Evolutionary conservation across 2,329 filamentous ascomycete genomes (phyloP), one percentile per base, ranked within the genome.

Genomic region (Pezicula radicicola): DNA sequence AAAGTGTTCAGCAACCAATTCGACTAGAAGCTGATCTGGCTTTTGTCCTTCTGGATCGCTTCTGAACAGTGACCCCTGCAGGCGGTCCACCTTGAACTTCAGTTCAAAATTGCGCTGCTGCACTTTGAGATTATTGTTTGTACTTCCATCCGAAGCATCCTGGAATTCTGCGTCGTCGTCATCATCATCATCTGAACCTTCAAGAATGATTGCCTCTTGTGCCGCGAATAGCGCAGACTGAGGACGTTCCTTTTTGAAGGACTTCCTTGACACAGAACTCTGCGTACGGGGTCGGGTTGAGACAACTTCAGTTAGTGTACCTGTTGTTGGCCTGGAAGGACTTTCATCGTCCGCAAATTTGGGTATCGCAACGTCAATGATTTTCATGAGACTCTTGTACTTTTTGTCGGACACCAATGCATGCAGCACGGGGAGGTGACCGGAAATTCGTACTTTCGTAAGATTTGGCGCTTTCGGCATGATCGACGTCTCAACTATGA

Each of bases 71-170:
- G 94, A 97, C 2, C 94, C 94, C 70, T 95, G 92, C 43, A 99
- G 79, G 55, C 88, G 91, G 63, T 96, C 94, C 35, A 99, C 94
- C 8, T 90, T 91, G 69, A 99, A 99, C 60, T 92, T 95, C 73
- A 99, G 90, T 67, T 99, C 91, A 60, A 99, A 97, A 57, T 88
- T 93, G 42, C 89, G 87, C 63, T 97, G 92, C 62, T 95, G 89
- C 44, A 94, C 75, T 63, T 88, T 89, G 25, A 89, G 75, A 35
- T 84, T 77, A 44, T 83, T 75, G 15, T 74, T 75, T 7, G 72
- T 71, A 35, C 70, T 75, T 7, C 79, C 80, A 52, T 87, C 80
- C 18, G 78, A 74, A 3, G 86, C 80, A 55, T 92, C 84, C 63
- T 89, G 80, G 53, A 88, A 89, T 30, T 78, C 73, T 33, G 85